Base-by-base conservation (phyloP, 345 rosid species). In the Rubroshorea leprosula region DNA sequence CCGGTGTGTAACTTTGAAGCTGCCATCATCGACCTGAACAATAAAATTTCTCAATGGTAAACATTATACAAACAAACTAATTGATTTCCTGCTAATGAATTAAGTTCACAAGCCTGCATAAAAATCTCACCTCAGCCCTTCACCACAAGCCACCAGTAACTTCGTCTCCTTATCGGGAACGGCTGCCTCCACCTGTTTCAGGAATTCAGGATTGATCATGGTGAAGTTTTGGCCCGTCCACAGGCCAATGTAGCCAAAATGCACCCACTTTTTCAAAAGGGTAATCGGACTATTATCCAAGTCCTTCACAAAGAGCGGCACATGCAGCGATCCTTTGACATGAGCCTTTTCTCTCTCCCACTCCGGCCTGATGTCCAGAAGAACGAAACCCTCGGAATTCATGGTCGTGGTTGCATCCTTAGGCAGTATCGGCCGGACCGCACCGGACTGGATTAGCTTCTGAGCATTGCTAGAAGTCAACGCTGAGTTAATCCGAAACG, bases 191-290 rank as follows among this genome's bases (percentile, higher is more conserved):
- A 86, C 95, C 56, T 71, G 80, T 67, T 38, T 55, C 46, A 72
- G 26, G 62, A 89, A 89, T 45, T 83, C 71, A 45, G 80, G 78
- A 74, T 89, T 88, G 23, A 83, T 29, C 64, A 70, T 81, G 1
- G 96, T 86, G 64, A 86, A 86, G 62, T 74, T 72, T 73, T 89
- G 98, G 41, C 98, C 98, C 18, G 95, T 92, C 98, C 98, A 89
- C 46, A 86, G 65, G 39, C 96, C 96, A 61, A 92, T 77, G 73
- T 86, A 89, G 3, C 96, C 96, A 45, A 92, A 80, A 72, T 86
- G 96, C 43, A 92, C 86, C 96, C 96, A 92, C 62, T 89, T 86
- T 79, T 89, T 92, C 68, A 92, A 26, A 49, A 92, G 78, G 43
- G 98, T 89, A 20, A 92, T 18, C 19, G 76, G 87, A 47, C 87